A percentile compares a stretch with the other conserved stretches of the same genome.
These are phyloP conservation scores for Apiospora koreana DNA, from an alignment of 2,329 filamentous ascomycete genomes.

Conservation along the genomic window DNA sequence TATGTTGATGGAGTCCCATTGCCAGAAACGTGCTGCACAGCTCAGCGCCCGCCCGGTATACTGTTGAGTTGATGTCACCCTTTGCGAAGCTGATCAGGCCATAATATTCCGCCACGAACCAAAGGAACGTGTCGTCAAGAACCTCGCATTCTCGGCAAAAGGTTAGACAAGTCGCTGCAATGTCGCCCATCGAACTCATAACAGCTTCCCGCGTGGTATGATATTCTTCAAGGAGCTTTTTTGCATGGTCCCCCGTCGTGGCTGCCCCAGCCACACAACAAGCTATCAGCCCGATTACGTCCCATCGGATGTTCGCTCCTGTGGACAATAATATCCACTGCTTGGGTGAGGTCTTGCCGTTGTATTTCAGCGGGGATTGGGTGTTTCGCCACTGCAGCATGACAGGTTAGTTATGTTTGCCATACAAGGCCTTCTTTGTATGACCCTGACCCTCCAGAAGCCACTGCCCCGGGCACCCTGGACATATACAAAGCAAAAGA, in stretches of 20 bases:
- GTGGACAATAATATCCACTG: slow-evolving; percentile 30
- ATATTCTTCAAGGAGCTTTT: slow-evolving; percentile 28
- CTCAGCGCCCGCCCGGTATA: slow-evolving; percentile 33
- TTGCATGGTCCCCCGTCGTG: slow-evolving; percentile 26
- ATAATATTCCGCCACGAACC: slow-evolving; percentile 31
- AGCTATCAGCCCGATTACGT: slow-evolving; percentile 36
- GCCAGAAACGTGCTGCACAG: slow-evolving; percentile 29
- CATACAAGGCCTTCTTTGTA: background rate
- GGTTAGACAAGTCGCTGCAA: slow-evolving; percentile 29
- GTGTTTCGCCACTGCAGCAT: slow-evolving; percentile 33
- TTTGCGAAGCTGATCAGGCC: slow-evolving; percentile 25
- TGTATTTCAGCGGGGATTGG: slow-evolving; percentile 27
- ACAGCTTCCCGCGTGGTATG: slow-evolving; percentile 28
- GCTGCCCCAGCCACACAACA: slow-evolving; percentile 29
- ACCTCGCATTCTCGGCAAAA: slow-evolving; percentile 35
- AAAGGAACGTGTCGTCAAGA: slow-evolving; percentile 34
- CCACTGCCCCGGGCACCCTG: background rate
- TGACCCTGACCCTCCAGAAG: slow-evolving; percentile 11
- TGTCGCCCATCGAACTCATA: slow-evolving; percentile 29
- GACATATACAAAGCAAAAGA: background rate
- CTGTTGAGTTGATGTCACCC: slow-evolving; percentile 30
- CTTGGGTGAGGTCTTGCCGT: slow-evolving; percentile 28
- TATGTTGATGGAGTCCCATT: slow-evolving; percentile 35
- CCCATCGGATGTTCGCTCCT: slow-evolving; percentile 35
- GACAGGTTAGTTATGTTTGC: background rate